Base-by-base conservation (phyloP, 2,329 filamentous ascomycete species). In the Ceratocystis smalleyi region DNA sequence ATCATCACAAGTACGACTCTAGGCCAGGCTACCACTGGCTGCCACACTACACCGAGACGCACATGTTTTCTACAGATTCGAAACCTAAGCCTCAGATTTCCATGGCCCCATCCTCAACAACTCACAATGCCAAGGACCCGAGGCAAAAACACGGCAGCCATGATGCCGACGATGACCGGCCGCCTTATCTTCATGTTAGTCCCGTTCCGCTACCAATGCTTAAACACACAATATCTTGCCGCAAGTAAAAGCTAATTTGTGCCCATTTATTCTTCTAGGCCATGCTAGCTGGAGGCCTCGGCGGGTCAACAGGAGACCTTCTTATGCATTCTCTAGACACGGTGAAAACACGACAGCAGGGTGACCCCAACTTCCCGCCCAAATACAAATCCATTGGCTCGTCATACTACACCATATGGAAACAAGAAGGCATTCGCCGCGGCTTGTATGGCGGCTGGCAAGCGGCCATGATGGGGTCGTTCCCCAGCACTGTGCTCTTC, bases 261-360 rank as follows among this genome's bases (percentile, higher is more conserved):
- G 35, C 10, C 35, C 35, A 5, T 17, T 15, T 43, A 1, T 19
- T 19, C 1, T 22, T 43, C 40, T 64, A 96, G 90, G 86, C 88
- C 73, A 99, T 97, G 91, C 80, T 99, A 71, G 94, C 94, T 43
- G 94, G 94, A 71, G 94, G 92, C 67, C 79, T 95, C 63, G 94
- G 95, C 71, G 94, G 94, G 63, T 91, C 89, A 17, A 95, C 88
- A 64, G 94, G 95, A 66, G 94, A 99, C 75, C 88, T 99, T 82
- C 79, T 99, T 69, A 99, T 99, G 94, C 94, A 99, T 77, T 97
- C 92, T 57, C 82, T 99, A 71, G 94, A 99, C 75, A 99, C 94
- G 0, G 94, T 99, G 71, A 99, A 99, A 77, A 99, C 94, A 59
- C 84, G 94, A 70, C 95, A 99, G 74, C 94, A 99, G 76, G 94